Base-by-base conservation (phyloP, 2,329 filamentous ascomycete genomes). In the Talaromyces sp. region DNA sequence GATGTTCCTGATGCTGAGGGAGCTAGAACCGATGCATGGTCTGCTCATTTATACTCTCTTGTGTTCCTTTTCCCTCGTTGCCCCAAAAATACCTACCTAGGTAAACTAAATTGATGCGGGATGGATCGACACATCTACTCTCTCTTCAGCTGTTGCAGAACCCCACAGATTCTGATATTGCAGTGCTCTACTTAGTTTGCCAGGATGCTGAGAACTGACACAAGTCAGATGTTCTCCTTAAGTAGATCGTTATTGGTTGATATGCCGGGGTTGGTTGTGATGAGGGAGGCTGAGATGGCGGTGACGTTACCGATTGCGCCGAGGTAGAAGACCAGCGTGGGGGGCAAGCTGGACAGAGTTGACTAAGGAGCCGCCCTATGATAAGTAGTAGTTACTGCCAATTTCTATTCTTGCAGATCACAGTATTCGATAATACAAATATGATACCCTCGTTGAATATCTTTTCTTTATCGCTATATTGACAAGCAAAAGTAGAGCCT, bases 301-400 rank as follows among this genome's bases (percentile, higher is more conserved):
- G n/a, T 54, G 50, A 54, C 50, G 31, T 54, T 54, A 25, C 57
- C 57, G 58, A 6, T 14, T 39, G 18, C 40, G 42, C 57, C 57
- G 57, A 59, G 57, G 57, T 33, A 54, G 21, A 37, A 23, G 11
- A n/a, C 23, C 46, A n/a, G 31, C 31, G 31, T 21, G 28, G 48
- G n/a, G n/a, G 28, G 33, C 4, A 31, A 28, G 6, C 28, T 28
- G 3, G 28, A 28, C 6, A 28, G 28, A 28, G 3, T 28, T 28
- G 28, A 28, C 28, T 28, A 28, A 28, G 28, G 6, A 28, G 28
- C n/a, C n/a, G n/a, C n/a, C n/a, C n/a, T 28, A 28, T 28, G 28
- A 28, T 28, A 28, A 6, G 3, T 28, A 28, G 28, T 28, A 28
- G 6, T 6, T 28, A 28, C 28, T 3, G 28, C 28, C 28, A 28